Conservation (phyloP, 306 rosid genomes). For the Vigna mungo region DNA sequence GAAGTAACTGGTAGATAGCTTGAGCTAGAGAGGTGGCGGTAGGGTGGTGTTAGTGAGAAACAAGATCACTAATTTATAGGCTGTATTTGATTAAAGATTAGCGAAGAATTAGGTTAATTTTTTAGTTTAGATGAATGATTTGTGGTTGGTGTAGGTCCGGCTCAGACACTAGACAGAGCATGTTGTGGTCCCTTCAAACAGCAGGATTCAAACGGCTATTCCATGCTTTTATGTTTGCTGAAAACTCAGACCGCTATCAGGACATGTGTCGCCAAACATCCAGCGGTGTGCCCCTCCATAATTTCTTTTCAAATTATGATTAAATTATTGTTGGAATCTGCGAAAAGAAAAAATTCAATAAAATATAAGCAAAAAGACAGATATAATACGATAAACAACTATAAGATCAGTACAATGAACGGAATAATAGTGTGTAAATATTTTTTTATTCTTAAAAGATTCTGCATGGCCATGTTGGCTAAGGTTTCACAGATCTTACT, state of each 20-base stretch:
- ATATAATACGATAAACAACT: not conserved
- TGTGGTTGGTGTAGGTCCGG: conserved; percentile 36
- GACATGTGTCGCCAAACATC: conserved; percentile 15
- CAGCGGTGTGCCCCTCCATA: not conserved
- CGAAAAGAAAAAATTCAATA: not conserved
- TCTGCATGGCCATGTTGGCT: not conserved
- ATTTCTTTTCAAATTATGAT: not conserved
- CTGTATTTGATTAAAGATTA: not conserved
- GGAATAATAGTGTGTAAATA: not conserved
- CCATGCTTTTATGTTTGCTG: not conserved
- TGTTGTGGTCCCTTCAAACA: conserved; percentile 33
- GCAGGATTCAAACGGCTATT: conserved; percentile 45
- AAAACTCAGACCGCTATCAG: conserved; percentile 21
- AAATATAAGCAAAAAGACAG: not conserved
- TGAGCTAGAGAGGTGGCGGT: not conserved
- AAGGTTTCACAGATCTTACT: not conserved
- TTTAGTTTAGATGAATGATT: conserved; percentile 10
- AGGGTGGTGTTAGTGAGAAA: conserved; percentile 11
- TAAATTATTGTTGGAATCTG: not conserved
- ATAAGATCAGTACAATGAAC: no score
- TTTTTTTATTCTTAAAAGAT: not conserved
- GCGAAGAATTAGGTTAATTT: not conserved
- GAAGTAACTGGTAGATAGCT: not conserved
- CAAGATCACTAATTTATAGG: conserved; percentile 39
- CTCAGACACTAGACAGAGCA: conserved; percentile 29